phyloP scores from a whole-genome alignment of 164 flowering plant genomes.

The Stephania cephalantha region DNA sequence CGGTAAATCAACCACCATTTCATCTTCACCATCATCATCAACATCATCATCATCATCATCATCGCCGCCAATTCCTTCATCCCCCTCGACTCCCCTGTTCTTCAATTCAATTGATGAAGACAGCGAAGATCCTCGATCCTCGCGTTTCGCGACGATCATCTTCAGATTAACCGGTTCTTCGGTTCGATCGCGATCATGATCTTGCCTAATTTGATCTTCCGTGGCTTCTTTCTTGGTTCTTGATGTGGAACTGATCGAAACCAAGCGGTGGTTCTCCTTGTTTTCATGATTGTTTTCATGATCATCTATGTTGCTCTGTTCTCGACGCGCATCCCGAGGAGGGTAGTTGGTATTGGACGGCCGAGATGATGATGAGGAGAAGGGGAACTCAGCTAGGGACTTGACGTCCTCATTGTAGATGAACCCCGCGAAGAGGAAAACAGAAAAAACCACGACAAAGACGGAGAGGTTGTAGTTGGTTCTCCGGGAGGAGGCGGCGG shows the following conservation, averaged over 20 bases:
- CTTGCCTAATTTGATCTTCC: slow-evolving; percentile 11
- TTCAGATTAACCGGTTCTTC: slow-evolving; percentile 18
- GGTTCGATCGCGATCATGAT: not conserved
- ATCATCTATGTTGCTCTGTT: not conserved
- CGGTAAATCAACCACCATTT: slow-evolving; percentile 42
- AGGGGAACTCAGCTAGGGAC: slow-evolving; percentile 87
- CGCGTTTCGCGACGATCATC: slow-evolving; percentile 5
- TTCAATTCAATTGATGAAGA: no score
- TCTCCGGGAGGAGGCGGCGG: slow-evolving; percentile 27
- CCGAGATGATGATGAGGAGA: slow-evolving; percentile 31
- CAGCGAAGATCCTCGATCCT: no score
- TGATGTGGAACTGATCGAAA: not conserved
- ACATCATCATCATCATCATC: not conserved
- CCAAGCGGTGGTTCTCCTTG: not conserved
- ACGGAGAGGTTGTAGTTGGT: slow-evolving; percentile 61
- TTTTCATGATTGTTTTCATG: not conserved
- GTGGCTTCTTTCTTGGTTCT: slow-evolving; percentile 32
- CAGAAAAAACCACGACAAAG: slow-evolving; percentile 59
- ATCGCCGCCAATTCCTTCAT: not conserved
- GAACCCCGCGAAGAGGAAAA: slow-evolving; percentile 78
- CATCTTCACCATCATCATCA: slow-evolving; percentile 20
- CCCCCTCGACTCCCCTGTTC: no score
- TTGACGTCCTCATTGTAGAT: slow-evolving; percentile 95
- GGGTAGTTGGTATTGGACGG: not conserved
- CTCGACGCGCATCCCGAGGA: not conserved